phyloP scores from a whole-genome alignment of 352 stramenopile species.

The Phytophthora colocasiae region DNA sequence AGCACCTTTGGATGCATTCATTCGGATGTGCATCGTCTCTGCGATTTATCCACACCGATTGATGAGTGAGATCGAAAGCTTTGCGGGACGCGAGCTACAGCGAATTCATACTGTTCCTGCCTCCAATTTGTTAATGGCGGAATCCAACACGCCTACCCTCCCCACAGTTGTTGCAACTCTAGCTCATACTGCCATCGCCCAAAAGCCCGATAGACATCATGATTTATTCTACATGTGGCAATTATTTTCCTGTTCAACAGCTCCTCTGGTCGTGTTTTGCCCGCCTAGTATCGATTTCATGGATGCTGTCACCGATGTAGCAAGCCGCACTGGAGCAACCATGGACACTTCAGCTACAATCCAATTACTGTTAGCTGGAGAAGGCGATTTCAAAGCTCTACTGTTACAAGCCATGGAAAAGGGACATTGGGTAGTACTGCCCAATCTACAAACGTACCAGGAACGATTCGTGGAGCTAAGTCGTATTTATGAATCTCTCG shows the following conservation, averaged over 20 bases:
- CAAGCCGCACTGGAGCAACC: slow-evolving; percentile 38
- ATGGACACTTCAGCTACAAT: slow-evolving; percentile 36
- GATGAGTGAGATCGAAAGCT: slow-evolving; percentile 42
- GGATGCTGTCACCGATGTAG: slow-evolving; percentile 39
- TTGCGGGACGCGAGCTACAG: slow-evolving; percentile 23
- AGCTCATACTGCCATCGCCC: slow-evolving; percentile 11
- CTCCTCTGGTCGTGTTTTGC: slow-evolving; percentile 44
- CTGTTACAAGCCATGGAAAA: slow-evolving; percentile 53
- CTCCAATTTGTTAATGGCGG: slow-evolving; percentile 2
- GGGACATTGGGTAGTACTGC: slow-evolving; percentile 63
- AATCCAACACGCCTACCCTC: slow-evolving; percentile 12
- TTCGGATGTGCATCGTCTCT: slow-evolving; percentile 34
- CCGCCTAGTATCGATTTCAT: slow-evolving; percentile 45
- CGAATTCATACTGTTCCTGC: slow-evolving; percentile 16
- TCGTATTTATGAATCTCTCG: slow-evolving; percentile 41
- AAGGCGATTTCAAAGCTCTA: slow-evolving; percentile 41
- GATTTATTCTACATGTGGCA: slow-evolving; percentile 44
- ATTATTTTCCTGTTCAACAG: slow-evolving; percentile 42
- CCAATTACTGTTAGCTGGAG: slow-evolving; percentile 20
- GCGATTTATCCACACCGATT: slow-evolving; percentile 35
- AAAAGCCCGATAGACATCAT: slow-evolving; percentile 15
- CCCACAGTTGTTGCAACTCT: slow-evolving; percentile 26
- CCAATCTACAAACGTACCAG: slow-evolving; percentile 39
- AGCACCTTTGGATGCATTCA: slow-evolving; percentile 24
- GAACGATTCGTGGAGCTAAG: slow-evolving; percentile 32